These are phyloP conservation scores for Iris macrosiphon DNA, from an alignment of 106 monocot genomes.

Conservation along the genomic window DNA sequence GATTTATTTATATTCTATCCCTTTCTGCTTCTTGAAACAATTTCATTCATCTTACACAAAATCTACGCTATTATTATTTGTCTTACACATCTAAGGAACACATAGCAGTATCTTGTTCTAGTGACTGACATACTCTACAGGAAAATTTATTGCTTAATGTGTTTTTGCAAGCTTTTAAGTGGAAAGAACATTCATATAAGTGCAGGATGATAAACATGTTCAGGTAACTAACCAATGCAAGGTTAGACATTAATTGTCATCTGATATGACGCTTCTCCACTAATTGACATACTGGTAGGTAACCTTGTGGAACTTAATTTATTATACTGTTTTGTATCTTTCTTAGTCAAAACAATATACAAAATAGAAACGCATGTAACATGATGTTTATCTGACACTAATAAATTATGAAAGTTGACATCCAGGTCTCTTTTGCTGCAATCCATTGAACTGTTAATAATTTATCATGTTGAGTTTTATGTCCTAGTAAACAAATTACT, in stretches of 20 bases:
- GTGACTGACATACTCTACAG: neutral
- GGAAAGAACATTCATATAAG: neutral
- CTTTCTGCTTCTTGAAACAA: neutral
- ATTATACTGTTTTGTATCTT: too few relatives aligned
- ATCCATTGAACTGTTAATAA: too few relatives aligned
- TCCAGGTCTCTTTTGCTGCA: too few relatives aligned
- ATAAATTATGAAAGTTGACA: too few relatives aligned
- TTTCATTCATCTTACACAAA: neutral
- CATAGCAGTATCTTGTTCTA: neutral
- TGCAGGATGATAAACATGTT: neutral
- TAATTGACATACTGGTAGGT: too few relatives aligned
- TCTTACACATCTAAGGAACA: neutral
- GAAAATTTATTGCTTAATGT: neutral
- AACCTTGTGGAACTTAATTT: too few relatives aligned
- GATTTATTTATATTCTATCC: conserved; percentile 1
- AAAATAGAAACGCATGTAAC: too few relatives aligned
- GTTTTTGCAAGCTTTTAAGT: neutral
- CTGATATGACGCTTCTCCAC: too few relatives aligned
- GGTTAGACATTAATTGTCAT: neutral
- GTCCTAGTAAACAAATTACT: too few relatives aligned
- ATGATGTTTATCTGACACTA: too few relatives aligned
- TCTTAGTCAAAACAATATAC: too few relatives aligned
- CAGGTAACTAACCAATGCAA: neutral
- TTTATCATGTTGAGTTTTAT: too few relatives aligned
- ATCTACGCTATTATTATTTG: neutral